These are phyloP conservation scores for Lyophyllum shimeji DNA, from an alignment of 768 basidiomycete species.

Conservation along the genomic window DNA sequence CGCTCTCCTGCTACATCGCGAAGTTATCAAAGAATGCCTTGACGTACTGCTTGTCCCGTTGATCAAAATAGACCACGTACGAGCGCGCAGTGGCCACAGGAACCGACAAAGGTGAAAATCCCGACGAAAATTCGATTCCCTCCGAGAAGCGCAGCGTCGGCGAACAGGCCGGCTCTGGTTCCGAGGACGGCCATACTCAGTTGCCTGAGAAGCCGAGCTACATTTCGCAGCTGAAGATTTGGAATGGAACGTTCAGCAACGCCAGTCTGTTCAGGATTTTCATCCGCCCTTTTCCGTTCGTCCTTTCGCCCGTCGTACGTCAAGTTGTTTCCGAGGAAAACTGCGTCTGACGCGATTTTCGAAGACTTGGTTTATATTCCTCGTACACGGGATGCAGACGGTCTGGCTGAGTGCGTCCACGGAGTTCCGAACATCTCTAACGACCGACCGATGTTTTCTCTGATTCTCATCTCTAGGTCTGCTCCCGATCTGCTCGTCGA, in stretches of 20 bases:
- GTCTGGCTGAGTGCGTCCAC: constrained; percentile 39
- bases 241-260: constrained; percentile 36
- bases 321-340: neutral
- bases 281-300: constrained; percentile 41
- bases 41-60: neutral
- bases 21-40: neutral
- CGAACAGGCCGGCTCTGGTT: constrained; percentile 7
- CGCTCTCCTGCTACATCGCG: neutral
- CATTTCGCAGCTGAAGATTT: constrained; percentile 33
- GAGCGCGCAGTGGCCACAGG: constrained; percentile 19
- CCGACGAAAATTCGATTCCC: constrained; percentile 1
- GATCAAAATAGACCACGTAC: constrained; percentile 32
- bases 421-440: neutral
- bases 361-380: constrained; percentile 38
- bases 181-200: constrained; percentile 6
- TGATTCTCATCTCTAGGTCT: constrained; percentile 26
- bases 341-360: neutral
- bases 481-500: constrained; percentile 42
- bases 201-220: constrained; percentile 24
- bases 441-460: neutral
- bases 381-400: constrained; percentile 40
- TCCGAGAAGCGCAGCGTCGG: constrained; percentile 15
- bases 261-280: constrained; percentile 35
- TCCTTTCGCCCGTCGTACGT: constrained; percentile 41
- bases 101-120: constrained; percentile 18